Base-by-base conservation (phyloP, 1,284 basidiomycete species). In the Ceratobasidium sp. region DNA sequence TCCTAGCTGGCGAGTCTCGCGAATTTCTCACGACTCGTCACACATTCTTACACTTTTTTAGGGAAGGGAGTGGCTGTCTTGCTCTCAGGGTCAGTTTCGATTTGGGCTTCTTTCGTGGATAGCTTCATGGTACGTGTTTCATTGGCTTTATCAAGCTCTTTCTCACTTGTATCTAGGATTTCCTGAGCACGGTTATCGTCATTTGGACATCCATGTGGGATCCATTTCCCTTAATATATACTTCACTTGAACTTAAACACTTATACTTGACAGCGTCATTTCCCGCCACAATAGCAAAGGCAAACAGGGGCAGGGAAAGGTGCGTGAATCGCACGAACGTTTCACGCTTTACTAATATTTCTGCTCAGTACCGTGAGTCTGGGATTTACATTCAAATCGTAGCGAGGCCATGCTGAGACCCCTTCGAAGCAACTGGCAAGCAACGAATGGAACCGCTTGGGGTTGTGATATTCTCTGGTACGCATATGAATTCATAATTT, bases 381-480 rank as follows among this genome's bases (percentile, higher is more conserved):
- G n/a, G n/a, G n/a, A n/a, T n/a, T n/a, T n/a, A n/a, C n/a, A n/a
- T n/a, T n/a, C n/a, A n/a, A n/a, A n/a, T n/a, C n/a, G n/a, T n/a
- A n/a, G n/a, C n/a, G n/a, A n/a, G n/a, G n/a, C n/a, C n/a, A n/a
- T n/a, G n/a, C n/a, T n/a, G n/a, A n/a, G n/a, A n/a, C n/a, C n/a
- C n/a, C n/a, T n/a, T n/a, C n/a, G n/a, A n/a, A 69, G 66, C 66
- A 23, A 69, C 66, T 16, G 66, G 66, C 32, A 69, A 69, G 57
- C 52, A 57, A 35, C 32, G 41, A 35, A 69, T 69, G 52, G 66
- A 69, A 32, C 66, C 66, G 3, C 47, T 69, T 8, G 52, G 66
- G 13, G 66, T 69, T 14, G 66, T 69, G 6, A 69, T 69, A 18
- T 57, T 69, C 21, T 69, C 66, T 9, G 52, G 66, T 69, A 32